Base-by-base conservation (phyloP, 352 stramenopile genomes). In the Phytophthora hybrid region DNA sequence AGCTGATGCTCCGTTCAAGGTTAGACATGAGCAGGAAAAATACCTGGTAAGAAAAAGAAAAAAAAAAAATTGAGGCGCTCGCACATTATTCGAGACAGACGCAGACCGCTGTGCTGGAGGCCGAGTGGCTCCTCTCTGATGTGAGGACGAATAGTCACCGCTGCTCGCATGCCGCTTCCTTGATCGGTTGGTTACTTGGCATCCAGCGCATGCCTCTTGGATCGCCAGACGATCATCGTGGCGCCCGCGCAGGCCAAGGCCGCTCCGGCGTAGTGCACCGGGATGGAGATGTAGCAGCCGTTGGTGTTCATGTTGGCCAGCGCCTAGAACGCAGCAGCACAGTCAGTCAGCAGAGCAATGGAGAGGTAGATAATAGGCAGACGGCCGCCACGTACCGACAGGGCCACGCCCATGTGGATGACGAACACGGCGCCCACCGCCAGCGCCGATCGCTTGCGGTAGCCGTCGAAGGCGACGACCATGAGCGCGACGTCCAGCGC, bases 391-490 rank as follows among this genome's bases (percentile, higher is more conserved):
- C 64, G 51, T 72, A 93, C 85, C 82, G 89, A 94, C 37, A 96
- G 76, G 3, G 85, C 87, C 19, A 94, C 87, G 52, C 77, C 85
- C 64, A 94, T 73, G 78, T 96, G 89, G 18, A 96, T 76, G n/a
- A 90, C 61, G 51, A 86, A 81, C 8, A 94, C 89, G 23, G 74
- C 75, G 34, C 71, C 82, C 21, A 94, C 71, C 19, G 77, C 66
- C 41, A 88, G 23, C 32, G 57, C 39, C 31, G 82, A 93, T 14
- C 78, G 78, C 65, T 90, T 90, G 65, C 90, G 88, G 72, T 92
- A 96, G 29, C 86, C 87, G 31, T 92, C 84, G 66, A 96, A 96
- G 44, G 90, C 88, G 16, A 96, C 61, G 72, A 95, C 75, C 88
- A 95, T 95, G 59, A 96, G 83, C 44, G 87, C 84, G 10, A 95